Conservation (phyloP, 2,329 filamentous ascomycete genomes). For the Leptodontidium sp. region DNA sequence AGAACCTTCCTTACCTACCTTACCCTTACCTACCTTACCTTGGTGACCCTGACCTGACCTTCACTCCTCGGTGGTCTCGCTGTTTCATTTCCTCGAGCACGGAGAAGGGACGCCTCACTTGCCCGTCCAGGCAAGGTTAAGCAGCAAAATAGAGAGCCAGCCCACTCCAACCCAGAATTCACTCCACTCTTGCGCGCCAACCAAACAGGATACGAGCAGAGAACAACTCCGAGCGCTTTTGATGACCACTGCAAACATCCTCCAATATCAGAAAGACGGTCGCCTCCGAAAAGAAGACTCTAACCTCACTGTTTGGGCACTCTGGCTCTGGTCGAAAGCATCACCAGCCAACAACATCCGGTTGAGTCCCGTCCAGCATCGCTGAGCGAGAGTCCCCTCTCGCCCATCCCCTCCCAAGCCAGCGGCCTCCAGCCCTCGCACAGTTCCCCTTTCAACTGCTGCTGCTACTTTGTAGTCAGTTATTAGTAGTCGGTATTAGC, state of each 20-base stretch:
- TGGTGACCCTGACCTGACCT: not conserved
- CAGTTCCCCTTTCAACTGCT: constrained; percentile 2
- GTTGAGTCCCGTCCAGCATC: no score
- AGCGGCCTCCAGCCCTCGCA: not conserved
- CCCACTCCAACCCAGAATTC: not conserved
- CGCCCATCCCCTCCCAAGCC: not conserved
- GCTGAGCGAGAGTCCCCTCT: not conserved
- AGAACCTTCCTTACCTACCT: not conserved
- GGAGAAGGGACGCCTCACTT: constrained; percentile 1
- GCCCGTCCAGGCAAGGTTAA: constrained; percentile 2
- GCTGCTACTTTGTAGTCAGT: not conserved
- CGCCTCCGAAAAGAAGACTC: not conserved
- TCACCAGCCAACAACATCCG: not conserved
- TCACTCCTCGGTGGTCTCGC: not conserved
- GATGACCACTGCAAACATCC: not conserved
- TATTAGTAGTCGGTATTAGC: constrained; percentile 7
- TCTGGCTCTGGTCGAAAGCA: not conserved
- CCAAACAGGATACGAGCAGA: constrained; percentile 2
- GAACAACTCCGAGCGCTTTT: not conserved
- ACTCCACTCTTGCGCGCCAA: constrained; percentile 18
- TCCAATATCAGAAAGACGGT: not conserved
- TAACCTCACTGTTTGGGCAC: no score
- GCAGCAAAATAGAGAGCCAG: no score
- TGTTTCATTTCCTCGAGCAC: not conserved
- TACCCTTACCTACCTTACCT: not conserved